Conservation (phyloP, 495 filamentous ascomycete species). For the Cairneyella variabilis region DNA sequence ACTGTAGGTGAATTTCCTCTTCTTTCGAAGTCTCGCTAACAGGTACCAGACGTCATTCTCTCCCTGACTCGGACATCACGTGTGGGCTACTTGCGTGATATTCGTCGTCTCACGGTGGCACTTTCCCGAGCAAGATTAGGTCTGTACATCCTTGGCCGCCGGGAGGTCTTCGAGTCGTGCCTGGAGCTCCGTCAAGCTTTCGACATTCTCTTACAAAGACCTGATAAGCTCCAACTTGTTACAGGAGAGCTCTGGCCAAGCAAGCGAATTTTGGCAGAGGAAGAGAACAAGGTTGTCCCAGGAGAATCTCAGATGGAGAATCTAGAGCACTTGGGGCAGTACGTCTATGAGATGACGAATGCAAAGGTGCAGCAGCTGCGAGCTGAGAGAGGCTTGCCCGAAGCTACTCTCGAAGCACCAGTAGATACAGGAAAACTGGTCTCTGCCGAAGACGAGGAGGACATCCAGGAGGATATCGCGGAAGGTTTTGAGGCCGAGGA, state of each 20-base stretch:
- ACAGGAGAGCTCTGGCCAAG: conserved; percentile 85
- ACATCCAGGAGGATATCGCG: conserved; percentile 3
- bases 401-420: conserved; percentile 11
- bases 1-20: conserved; percentile 61
- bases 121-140: conserved; percentile 90
- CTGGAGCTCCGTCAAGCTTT: conserved; percentile 87
- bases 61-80: conserved; percentile 84
- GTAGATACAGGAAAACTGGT: conserved; percentile 25
- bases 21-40: conserved; percentile 19
- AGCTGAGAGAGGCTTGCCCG: conserved; percentile 36
- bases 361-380: conserved; percentile 63
- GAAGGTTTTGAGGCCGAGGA: conserved; percentile 12
- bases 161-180: conserved; percentile 83
- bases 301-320: conserved; percentile 71
- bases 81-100: conserved; percentile 90
- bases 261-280: conserved; percentile 51
- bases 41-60: conserved; percentile 75
- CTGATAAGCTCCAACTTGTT: conserved; percentile 74
- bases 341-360: conserved; percentile 94
- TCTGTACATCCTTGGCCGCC: conserved; percentile 88
- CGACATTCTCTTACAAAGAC: conserved; percentile 62
- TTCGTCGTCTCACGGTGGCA: conserved; percentile 93
- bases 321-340: conserved; percentile 92
- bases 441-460: conserved; percentile 7
- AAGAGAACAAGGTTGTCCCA: conserved; percentile 42